Conservation (phyloP, 495 filamentous ascomycete genomes). For the Penicillium psychrofluorescens region DNA sequence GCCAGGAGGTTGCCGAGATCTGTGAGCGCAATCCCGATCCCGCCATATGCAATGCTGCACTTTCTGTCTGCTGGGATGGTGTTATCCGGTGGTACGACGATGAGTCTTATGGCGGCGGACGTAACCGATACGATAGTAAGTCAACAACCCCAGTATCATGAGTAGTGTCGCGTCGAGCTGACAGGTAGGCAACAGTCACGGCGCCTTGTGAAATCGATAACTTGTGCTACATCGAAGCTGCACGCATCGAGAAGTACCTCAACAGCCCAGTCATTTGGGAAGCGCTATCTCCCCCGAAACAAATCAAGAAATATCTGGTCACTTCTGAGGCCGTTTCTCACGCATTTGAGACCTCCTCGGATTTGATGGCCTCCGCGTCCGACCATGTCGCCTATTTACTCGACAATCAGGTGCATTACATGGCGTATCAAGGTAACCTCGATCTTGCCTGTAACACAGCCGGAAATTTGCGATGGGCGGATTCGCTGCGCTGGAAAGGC, state of each 20-base stretch:
- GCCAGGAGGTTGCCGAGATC: slow-evolving; percentile 24
- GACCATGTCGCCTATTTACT: slow-evolving; percentile 27
- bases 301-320: slow-evolving; percentile 19
- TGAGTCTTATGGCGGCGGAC: slow-evolving; percentile 24
- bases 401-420: slow-evolving; percentile 23
- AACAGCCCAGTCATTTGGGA: slow-evolving; percentile 26
- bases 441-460: slow-evolving; percentile 42
- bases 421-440: slow-evolving; percentile 42
- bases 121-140: slow-evolving; percentile 38
- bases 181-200: slow-evolving; percentile 17
- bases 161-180: no score
- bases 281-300: slow-evolving; percentile 20
- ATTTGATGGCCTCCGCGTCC: slow-evolving; percentile 13
- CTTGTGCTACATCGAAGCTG: slow-evolving; percentile 29
- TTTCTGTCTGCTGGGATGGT: slow-evolving; percentile 22
- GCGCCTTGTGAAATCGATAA: slow-evolving; percentile 25
- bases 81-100: slow-evolving; percentile 26
- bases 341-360: slow-evolving; percentile 23
- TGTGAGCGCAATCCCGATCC: slow-evolving; percentile 24
- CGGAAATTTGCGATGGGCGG: slow-evolving; percentile 32
- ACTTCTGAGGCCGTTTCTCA: slow-evolving; percentile 9
- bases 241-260: slow-evolving; percentile 24
- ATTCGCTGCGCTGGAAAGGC: slow-evolving; percentile 34
- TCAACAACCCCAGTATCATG: neutral
- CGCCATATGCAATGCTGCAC: slow-evolving; percentile 20